phyloP scores from a whole-genome alignment of 176 grass and related monocot species.

The Guadua angustifolia region DNA sequence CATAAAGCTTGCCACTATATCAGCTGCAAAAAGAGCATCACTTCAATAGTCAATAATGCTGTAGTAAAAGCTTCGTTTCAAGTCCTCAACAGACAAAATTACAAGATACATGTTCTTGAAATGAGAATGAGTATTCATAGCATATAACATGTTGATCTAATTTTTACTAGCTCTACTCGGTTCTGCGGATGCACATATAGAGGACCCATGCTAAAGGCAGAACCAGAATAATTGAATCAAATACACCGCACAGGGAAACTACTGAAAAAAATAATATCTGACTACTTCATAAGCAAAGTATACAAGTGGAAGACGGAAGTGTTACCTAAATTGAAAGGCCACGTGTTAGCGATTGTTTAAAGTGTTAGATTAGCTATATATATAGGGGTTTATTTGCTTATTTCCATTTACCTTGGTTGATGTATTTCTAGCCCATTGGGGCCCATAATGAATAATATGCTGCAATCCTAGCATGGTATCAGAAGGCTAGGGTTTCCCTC shows the following conservation, averaged over 20 bases:
- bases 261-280: not conserved
- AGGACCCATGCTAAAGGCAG: slow-evolving; percentile 1
- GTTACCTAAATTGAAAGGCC: not conserved
- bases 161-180: not conserved
- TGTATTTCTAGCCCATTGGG: too few species aligned
- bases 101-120: not conserved
- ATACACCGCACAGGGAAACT: not conserved
- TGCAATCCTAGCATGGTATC: too few species aligned
- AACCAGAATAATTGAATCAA: not conserved
- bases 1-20: slow-evolving; percentile 80
- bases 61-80: slow-evolving; percentile 10
- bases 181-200: not conserved
- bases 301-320: not conserved
- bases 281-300: not conserved
- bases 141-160: not conserved
- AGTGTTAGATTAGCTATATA: too few species aligned
- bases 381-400: too few species aligned
- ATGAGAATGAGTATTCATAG: not conserved
- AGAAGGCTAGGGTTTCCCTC: too few species aligned
- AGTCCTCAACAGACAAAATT: slow-evolving; percentile 20
- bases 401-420: too few species aligned
- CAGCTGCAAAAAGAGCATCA: slow-evolving; percentile 58
- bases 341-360: not conserved
- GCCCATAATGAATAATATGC: too few species aligned
- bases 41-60: not conserved